phyloP scores from a whole-genome alignment of 2,329 filamentous ascomycete species.

The Zymoseptoria tritici region DNA sequence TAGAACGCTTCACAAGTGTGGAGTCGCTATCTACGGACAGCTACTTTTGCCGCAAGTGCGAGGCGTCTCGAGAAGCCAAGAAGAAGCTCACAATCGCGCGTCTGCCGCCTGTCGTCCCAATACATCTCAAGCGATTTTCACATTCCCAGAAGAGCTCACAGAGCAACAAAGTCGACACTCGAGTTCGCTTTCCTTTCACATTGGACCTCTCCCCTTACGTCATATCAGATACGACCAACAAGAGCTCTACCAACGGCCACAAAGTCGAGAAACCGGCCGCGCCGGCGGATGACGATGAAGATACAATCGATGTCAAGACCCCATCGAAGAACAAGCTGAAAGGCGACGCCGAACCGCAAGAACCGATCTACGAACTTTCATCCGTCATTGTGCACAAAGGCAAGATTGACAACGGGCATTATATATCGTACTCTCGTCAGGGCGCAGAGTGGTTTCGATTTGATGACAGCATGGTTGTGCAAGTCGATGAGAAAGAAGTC shows the following conservation, averaged over 20 bases:
- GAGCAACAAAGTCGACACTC: constrained; percentile 84
- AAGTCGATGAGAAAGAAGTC: constrained; percentile 78
- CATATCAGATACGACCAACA: constrained; percentile 21
- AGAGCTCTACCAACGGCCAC: constrained; percentile 31
- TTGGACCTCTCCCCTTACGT: constrained; percentile 91
- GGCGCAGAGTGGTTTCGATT: constrained; percentile 90
- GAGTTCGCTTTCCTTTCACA: constrained; percentile 75
- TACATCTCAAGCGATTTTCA: constrained; percentile 66
- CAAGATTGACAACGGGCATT: constrained; percentile 87
- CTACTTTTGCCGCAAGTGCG: constrained; percentile 78
- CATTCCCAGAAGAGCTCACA: constrained; percentile 50
- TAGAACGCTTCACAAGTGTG: constrained; percentile 79
- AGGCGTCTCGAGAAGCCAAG: constrained; percentile 64
- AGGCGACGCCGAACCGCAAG: constrained; percentile 16
- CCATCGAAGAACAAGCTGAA: constrained; percentile 5
- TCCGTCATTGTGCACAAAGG: constrained; percentile 91
- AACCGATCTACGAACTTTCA: constrained; percentile 76
- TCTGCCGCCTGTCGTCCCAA: constrained; percentile 79
- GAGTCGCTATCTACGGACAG: constrained; percentile 70
- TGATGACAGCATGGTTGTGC: constrained; percentile 86
- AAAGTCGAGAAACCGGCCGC: constrained; percentile 6
- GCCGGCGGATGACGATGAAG: constrained; percentile 11
- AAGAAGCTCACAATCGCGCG: constrained; percentile 79
- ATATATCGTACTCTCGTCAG: constrained; percentile 79
- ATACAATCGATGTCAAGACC: constrained; percentile 12